Evolutionary conservation across 2,329 filamentous ascomycete genomes (phyloP), one percentile per base, ranked within the genome.

Genomic region (Sordariomycetes sp.): DNA sequence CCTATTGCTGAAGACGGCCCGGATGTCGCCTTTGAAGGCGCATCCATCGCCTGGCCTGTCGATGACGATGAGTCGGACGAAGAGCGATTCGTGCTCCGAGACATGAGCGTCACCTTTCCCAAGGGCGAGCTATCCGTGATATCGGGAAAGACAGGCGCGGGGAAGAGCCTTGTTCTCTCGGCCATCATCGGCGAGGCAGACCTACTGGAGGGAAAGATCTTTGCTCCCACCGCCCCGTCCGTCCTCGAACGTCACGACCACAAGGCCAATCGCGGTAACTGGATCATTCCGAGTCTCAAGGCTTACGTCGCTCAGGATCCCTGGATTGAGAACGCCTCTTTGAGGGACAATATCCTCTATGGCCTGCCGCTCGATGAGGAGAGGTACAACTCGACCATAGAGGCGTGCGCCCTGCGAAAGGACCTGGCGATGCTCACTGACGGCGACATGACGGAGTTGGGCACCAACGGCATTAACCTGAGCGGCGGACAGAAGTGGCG

Each of bases 401-500:
- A 83, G 40, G 87, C 86, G 2, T 94, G 89, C 61, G 88, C 88
- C 0, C 68, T 95, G 51, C 79, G 79, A 56, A 89, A 89, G 66
- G 90, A 95, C 64, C 73, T 95, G 35, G 80, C 86, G 18, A 89
- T 90, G 75, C 77, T 95, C 18, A 74, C 81, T 0, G 87, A 93
- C 65, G 89, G 89, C 3, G 89, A 94, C 64, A 72, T 81, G 53
- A 95, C 90, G 0, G 88, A 92, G 65, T 89, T 96, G 7, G 90
- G 89, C 1, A 70, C 77, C 0, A 83, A 83, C 20, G 89, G 88
- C 0, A 81, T 80, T 35, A 78, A 81, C 3, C 74, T 97, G 48
- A 96, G 90, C 62, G 92, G 91, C 11, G 93, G 93, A 0, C 90
- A 97, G 70, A 86, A 79, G 60, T 92, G 97, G 69, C 79, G 90